Base-by-base conservation (phyloP, 805 yeast species). In the Monosporozyma unispora region DNA sequence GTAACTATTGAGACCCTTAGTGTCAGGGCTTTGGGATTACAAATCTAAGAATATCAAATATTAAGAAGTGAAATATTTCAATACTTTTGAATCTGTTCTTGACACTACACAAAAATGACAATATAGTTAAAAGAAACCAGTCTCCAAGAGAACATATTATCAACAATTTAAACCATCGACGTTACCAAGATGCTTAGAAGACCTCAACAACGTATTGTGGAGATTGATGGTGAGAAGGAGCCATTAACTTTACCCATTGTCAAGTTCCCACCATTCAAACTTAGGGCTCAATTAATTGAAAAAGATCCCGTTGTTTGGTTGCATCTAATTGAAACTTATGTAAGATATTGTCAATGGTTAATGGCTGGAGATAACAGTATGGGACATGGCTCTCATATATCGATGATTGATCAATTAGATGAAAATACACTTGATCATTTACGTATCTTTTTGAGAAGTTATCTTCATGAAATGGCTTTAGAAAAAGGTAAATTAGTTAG, bases 301-400 rank as follows among this genome's bases (percentile, higher is more conserved):
- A 84, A 79, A 52, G 95, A 85, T 60, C 95, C 95, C 0, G 89
- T 85, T 21, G 85, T 85, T 8, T 85, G 91, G 89, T 83, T 77
- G 3, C 88, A 84, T 61, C 66, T 83, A 19, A 64, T 85, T 16
- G 87, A 82, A 55, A 77, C 78, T 3, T 85, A 83, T 63, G 78
- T 84, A 48, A 63, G 60, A 16, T 68, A 79, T 19, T 74, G 80
- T 55, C 70, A 75, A 50, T 76, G 70, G 50, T 62, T 84, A 39
- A 63, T 77, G 31, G 55, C 59, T 2, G 54, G 62, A n/a, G 25
- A 31, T 12, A 12, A 29, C n/a, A 28, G 19, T 16, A 23, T n/a
- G 19, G 45, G 45, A n/a, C 63, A 69, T 5, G 42, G 42, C 2
- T 39, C 42, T 2, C 42, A 39, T 21, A 39, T 39, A 2, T 39